A percentile compares a stretch with the other conserved stretches of the same genome.
phyloP scores from a whole-genome alignment of 345 rosid species.

The Lepidium africanum region DNA sequence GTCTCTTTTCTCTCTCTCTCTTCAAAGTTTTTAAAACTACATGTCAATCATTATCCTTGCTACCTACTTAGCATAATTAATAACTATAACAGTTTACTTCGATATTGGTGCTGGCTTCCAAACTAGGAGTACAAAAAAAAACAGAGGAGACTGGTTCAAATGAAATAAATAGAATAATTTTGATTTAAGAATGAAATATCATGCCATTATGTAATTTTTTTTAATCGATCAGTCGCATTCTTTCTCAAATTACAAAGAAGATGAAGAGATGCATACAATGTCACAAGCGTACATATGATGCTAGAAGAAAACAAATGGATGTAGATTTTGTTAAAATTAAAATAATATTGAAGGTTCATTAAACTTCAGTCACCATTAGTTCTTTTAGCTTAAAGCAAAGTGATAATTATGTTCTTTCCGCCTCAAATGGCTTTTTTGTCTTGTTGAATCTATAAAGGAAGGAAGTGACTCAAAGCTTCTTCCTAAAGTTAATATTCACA shows the following conservation, averaged over 20 bases:
- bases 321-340: not conserved
- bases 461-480: constrained; percentile 25
- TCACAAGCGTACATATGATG: not conserved
- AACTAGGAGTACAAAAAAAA: not conserved
- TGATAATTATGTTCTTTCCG: constrained; percentile 28
- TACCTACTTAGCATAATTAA: not conserved
- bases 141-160: not conserved
- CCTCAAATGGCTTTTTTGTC: constrained; percentile 25
- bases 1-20: not conserved
- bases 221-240: too few relatives aligned
- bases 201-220: too few relatives aligned
- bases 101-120: not conserved
- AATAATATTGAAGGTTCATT: not conserved
- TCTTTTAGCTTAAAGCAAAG: constrained; percentile 11
- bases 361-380: constrained; percentile 3
- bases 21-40: not conserved
- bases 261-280: not conserved
- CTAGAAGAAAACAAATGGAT: not conserved
- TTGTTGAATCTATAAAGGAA: constrained; percentile 22
- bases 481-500: constrained; percentile 5
- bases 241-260: too few relatives aligned
- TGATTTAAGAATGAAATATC: too few relatives aligned
- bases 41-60: constrained; percentile 21
- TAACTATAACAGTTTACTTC: not conserved
- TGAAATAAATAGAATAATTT: too few relatives aligned